A percentile compares a stretch with the other conserved stretches of the same genome.
Conservation (phyloP, 164 flowering plant genomes). For the Piper longum region DNA sequence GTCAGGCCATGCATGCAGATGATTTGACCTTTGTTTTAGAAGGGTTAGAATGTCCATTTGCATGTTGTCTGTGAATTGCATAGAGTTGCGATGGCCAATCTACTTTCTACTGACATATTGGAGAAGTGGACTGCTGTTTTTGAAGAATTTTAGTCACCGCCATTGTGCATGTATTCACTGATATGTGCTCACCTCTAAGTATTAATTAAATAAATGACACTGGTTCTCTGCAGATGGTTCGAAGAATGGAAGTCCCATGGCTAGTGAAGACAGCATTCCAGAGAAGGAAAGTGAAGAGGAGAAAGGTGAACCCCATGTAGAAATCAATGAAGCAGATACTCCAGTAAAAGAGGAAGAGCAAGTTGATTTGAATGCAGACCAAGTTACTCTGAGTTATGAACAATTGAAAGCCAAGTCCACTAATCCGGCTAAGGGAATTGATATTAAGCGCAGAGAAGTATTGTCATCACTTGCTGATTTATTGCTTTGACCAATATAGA, state of each 20-base stretch:
- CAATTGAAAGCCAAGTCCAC: slow-evolving; percentile 70
- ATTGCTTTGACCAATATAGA: too few species aligned
- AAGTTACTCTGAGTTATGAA: slow-evolving; percentile 52
- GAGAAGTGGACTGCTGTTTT: too few species aligned
- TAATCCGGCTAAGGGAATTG: slow-evolving; percentile 78
- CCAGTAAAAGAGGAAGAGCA: slow-evolving; percentile 28
- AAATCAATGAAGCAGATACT: slow-evolving; percentile 39
- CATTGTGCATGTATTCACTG: background rate
- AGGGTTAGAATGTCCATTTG: too few species aligned
- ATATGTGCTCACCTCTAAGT: background rate
- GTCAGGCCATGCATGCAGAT: too few species aligned
- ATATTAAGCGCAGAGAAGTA: slow-evolving; percentile 64
- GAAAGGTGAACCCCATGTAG: slow-evolving; percentile 18
- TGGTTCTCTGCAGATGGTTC: slow-evolving; percentile 21
- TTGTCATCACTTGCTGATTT: too few species aligned
- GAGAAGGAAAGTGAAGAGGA: slow-evolving; percentile 23
- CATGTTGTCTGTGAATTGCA: too few species aligned
- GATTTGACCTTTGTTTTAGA: too few species aligned
- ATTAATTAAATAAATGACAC: background rate
- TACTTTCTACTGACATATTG: too few species aligned
- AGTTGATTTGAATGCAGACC: slow-evolving; percentile 32
- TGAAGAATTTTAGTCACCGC: too few species aligned
- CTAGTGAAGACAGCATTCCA: slow-evolving; percentile 21
- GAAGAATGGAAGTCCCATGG: slow-evolving; percentile 33
- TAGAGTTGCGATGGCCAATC: too few species aligned